A percentile compares a stretch with the other conserved stretches of the same genome.
Conservation (phyloP, 345 rosid species). For the Balakata baccata region DNA sequence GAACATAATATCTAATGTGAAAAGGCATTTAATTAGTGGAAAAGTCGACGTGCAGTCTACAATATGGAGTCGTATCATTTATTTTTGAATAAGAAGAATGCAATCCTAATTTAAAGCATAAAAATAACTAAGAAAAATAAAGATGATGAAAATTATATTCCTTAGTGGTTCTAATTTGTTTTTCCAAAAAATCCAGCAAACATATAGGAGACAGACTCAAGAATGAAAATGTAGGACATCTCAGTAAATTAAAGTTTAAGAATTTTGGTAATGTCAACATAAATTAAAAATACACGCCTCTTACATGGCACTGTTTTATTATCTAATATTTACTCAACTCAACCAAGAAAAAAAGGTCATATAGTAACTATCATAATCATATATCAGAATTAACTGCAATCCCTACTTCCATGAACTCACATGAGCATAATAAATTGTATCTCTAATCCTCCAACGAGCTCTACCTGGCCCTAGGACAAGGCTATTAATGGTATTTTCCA, state of each 20-base stretch:
- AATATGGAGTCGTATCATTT: too few species aligned
- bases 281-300: neutral
- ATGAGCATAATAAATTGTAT: neutral
- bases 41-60: too few species aligned
- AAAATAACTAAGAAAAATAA: too few species aligned
- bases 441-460: neutral
- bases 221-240: neutral
- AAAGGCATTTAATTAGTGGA: too few species aligned
- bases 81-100: too few species aligned
- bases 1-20: neutral
- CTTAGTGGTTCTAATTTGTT: too few species aligned
- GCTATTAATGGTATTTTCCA: neutral
- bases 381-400: neutral
- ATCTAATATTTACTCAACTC: neutral
- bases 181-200: too few species aligned
- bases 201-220: too few species aligned
- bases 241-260: neutral
- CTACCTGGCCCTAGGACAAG: slow-evolving; percentile 1
- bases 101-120: too few species aligned
- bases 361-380: neutral
- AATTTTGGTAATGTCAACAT: neutral
- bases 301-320: neutral
- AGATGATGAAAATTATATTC: too few species aligned
- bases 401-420: neutral
- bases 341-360: neutral